Evolutionary conservation across 2,329 filamentous ascomycete genomes (phyloP), one percentile per base, ranked within the genome.

Genomic region (Aspergillus hortae): DNA sequence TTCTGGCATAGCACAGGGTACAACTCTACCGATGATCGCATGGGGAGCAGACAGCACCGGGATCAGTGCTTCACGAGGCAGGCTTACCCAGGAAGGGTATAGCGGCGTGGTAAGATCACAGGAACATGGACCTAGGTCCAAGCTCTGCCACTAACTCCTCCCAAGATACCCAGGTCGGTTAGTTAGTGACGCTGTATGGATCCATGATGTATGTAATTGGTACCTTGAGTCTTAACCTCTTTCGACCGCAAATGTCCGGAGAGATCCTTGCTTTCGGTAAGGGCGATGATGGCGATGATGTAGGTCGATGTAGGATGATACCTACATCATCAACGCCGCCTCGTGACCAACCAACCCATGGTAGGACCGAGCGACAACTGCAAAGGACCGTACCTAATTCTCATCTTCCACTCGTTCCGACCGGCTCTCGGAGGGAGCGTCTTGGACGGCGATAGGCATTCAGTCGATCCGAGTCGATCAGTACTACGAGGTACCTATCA

Each of bases 201-300:
- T 30, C 27, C 27, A 10, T 30, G 27, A 30, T 30, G 27, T 30
- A 30, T 30, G 27, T 30, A 30, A 30, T 30, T 30, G 27, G 27
- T 38, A 38, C 35, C 35, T 38, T 6, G 35, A 38, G 35, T 38
- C 11, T 15, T 38, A 11, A 11, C 15, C 15, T 38, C 35, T 38
- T 38, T n/a, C 35, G 14, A 17, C 35, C 35, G 35, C 35, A 38
- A 38, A 38, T 38, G 35, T 38, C 43, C 21, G 19, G 19, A 12
- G 21, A 32, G 51, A 47, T 45, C 54, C 52, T 56, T 56, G 48
- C 54, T 56, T 54, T 48, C 49, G 47, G 49, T 54, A 54, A 54
- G 54, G 49, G 54, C 25, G 46, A 49, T 35, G 46, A 38, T 38
- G 19, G 54, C 19, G 46, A 49, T 35, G 46, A 38, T 38, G 19